Evolutionary conservation across 2,329 filamentous ascomycete genomes (phyloP).

Genomic region (Aspergillus sp.): DNA sequence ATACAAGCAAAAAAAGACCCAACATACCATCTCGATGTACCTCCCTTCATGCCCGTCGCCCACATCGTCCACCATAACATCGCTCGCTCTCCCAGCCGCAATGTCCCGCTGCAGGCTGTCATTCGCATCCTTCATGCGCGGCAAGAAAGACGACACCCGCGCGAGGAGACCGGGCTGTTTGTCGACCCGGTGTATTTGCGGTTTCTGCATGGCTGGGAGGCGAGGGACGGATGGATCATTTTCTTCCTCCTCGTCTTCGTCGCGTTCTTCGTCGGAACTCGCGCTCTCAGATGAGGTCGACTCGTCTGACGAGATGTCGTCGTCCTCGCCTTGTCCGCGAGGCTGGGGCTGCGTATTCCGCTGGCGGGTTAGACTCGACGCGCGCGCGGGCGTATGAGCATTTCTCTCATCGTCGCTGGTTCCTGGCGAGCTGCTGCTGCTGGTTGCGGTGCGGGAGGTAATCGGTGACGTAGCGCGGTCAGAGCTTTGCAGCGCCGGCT

Average conservation of each 20-base stretch:
- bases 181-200: constrained; percentile 21
- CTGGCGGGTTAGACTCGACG: too few species aligned
- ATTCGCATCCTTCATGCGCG: constrained; percentile 35
- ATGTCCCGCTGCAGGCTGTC: constrained; percentile 32
- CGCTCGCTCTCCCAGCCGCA: constrained; percentile 21
- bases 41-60: constrained; percentile 23
- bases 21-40: constrained; percentile 36
- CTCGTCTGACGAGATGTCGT: constrained; percentile 7
- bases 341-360: too few species aligned
- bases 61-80: constrained; percentile 26
- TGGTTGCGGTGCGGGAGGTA: neutral
- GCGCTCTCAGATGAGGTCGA: constrained; percentile 12
- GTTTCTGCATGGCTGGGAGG: constrained; percentile 25
- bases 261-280: constrained; percentile 13
- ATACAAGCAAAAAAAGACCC: neutral
- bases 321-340: too few species aligned
- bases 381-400: too few species aligned
- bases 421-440: neutral
- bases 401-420: constrained; percentile 7
- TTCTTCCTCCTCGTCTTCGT: constrained; percentile 7
- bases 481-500: too few species aligned
- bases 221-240: constrained; percentile 4
- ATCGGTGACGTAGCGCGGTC: neutral
- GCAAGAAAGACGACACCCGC: constrained; percentile 33
- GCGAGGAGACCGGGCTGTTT: constrained; percentile 23